Evolutionary conservation across 73 alveolate genomes (phyloP), one percentile per base, ranked within the genome.

Genomic region (Paramecium bursaria): DNA sequence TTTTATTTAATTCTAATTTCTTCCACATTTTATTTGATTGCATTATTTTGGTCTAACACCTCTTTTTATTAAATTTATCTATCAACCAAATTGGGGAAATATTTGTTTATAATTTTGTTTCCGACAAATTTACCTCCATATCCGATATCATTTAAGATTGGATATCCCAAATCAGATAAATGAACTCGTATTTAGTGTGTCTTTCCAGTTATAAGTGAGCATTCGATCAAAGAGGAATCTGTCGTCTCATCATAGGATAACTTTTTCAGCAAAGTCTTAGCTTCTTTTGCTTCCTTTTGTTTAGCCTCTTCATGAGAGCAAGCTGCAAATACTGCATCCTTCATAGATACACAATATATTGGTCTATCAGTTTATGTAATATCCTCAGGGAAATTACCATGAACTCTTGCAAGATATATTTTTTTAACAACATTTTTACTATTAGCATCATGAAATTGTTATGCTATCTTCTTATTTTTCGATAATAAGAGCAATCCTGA

Each of bases 111-210:
- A 14, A 79, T 52, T 7, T 73, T 82, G 54, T 54, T 79, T 10
- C 85, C 89, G 13, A 79, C 29, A 79, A 79, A 79, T 11, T 79
- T 35, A 9, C 88, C 88, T 5, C 88, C 88, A 53, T 97, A 97
- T 31, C 94, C 82, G 23, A 87, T 90, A 90, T 97, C 99, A 93
- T 97, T 97, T 11, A 97, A 95, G 33, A 97, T 97, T 14, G 99
- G 99, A 73, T 90, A 94, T 5, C 99, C 99, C 23, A 97, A 75
- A 54, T 75, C 60, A 50, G 91, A 85, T 75, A 96, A 86, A 93
- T 97, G 99, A 23, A 97, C 98, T 90, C 99, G 91, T n/a, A 97
- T 97, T 86, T 97, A 94, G 87, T 97, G 99, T 2, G 99, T 97
- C 51, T 99, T 88, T 44, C 99, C 99, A 0, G 99, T 96, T 60